Percentiles rank a stretch among this genome's conserved stretches.
Evolutionary conservation across 352 stramenopile genomes (phyloP).

Genomic region (Pythium aristosporum): DNA sequence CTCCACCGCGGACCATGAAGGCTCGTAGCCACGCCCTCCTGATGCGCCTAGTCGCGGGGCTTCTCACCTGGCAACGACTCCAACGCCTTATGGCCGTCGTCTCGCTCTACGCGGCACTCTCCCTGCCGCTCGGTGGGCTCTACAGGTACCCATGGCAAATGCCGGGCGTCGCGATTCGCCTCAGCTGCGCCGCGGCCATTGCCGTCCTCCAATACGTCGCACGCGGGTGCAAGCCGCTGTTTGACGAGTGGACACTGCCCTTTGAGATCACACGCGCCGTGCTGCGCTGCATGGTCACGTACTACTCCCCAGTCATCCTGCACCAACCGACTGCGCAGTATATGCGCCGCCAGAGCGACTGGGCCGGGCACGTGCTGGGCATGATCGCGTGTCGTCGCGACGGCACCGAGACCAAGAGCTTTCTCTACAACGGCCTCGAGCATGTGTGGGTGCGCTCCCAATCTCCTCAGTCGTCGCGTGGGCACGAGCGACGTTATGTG

Average conservation of each 20-base stretch:
- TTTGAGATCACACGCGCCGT: slow-evolving; percentile 28
- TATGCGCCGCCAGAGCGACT: slow-evolving; percentile 15
- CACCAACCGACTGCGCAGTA: slow-evolving; percentile 13
- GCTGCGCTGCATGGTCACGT: slow-evolving; percentile 14
- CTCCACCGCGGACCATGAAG: too few relatives aligned
- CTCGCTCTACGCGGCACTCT: too few relatives aligned
- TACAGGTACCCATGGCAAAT: slow-evolving; percentile 21
- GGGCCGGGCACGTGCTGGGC: slow-evolving; percentile 10
- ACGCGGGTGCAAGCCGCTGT: slow-evolving; percentile 21
- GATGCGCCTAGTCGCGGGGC: too few relatives aligned
- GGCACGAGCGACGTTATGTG: slow-evolving; percentile 27
- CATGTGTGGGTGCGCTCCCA: slow-evolving; percentile 24
- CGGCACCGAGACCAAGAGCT: slow-evolving; percentile 7
- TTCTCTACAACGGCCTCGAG: slow-evolving; percentile 26
- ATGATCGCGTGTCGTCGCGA: slow-evolving; percentile 4
- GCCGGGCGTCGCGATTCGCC: slow-evolving; percentile 9
- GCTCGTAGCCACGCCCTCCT: too few relatives aligned
- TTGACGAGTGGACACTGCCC: slow-evolving; percentile 25
- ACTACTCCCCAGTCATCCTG: slow-evolving; percentile 16
- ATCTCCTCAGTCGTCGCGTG: not conserved
- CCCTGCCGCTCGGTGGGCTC: slow-evolving; percentile 13
- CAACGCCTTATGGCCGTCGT: too few relatives aligned
- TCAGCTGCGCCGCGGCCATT: slow-evolving; percentile 10
- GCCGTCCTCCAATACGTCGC: slow-evolving; percentile 22
- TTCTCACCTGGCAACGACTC: too few relatives aligned